phyloP scores from a whole-genome alignment of 2,329 filamentous ascomycete species.

The Zopfia rhizophila region DNA sequence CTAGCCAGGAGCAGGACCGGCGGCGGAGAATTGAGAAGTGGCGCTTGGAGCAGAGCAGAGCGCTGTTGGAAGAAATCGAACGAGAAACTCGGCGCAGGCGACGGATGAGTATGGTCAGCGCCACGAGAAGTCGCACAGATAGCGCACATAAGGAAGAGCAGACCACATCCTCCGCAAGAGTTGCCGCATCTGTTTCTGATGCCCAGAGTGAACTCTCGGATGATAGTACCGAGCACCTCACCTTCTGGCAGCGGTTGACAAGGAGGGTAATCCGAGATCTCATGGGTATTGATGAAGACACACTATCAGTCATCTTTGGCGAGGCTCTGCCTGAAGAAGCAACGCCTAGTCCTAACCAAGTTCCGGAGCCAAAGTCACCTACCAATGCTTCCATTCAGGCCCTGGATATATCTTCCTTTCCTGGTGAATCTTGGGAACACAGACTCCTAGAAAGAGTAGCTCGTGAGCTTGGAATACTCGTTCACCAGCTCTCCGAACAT shows the following conservation, averaged over 20 bases:
- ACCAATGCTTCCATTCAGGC: conserved; percentile 32
- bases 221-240: conserved; percentile 65
- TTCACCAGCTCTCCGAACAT: conserved; percentile 85
- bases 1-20: conserved; percentile 74
- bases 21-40: conserved; percentile 89
- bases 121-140: conserved; percentile 45
- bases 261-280: conserved; percentile 87
- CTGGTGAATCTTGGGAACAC: conserved; percentile 72
- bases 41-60: conserved; percentile 88
- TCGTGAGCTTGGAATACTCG: conserved; percentile 83
- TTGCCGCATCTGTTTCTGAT: conserved; percentile 35
- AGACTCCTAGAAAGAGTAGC: conserved; percentile 85
- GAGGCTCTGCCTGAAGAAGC: conserved; percentile 71
- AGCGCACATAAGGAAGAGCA: conserved; percentile 25
- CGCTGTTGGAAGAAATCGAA: conserved; percentile 88
- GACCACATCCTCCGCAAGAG: conserved; percentile 18
- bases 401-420: conserved; percentile 42
- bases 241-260: conserved; percentile 83
- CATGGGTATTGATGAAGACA: conserved; percentile 87
- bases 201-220: conserved; percentile 50
- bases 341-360: conserved; percentile 27
- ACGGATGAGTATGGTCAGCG: conserved; percentile 69
- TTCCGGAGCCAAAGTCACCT: conserved; percentile 29
- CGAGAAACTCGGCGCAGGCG: conserved; percentile 78
- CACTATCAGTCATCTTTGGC: conserved; percentile 87